Evolutionary conservation across 768 basidiomycete species (phyloP).

Genomic region (Auricularia cornea): DNA sequence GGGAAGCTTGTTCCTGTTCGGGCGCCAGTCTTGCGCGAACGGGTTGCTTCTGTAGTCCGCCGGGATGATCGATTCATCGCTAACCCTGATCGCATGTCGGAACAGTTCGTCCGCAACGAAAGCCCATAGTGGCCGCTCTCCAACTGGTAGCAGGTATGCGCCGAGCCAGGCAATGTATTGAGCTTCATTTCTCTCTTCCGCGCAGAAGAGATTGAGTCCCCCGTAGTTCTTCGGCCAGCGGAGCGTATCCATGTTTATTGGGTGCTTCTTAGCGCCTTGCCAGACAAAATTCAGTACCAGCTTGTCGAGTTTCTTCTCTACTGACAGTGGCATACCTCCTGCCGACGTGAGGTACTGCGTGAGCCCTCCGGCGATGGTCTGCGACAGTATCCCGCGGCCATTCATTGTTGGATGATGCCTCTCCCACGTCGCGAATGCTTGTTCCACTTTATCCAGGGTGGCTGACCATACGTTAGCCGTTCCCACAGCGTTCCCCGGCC

Average conservation of each 20-base stretch:
- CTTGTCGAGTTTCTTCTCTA: slow-evolving; percentile 15
- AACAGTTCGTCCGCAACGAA: slow-evolving; percentile 15
- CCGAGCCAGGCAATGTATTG: slow-evolving; percentile 6
- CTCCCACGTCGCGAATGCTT: slow-evolving; percentile 17
- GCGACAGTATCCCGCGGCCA: slow-evolving; percentile 17
- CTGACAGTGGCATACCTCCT: slow-evolving; percentile 27
- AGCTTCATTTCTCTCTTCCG: not conserved
- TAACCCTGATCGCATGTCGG: not conserved
- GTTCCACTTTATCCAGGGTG: slow-evolving; percentile 20
- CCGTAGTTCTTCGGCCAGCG: slow-evolving; percentile 2
- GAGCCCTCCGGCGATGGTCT: slow-evolving; percentile 21
- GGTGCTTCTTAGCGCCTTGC: slow-evolving; percentile 4
- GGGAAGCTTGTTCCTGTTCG: not conserved
- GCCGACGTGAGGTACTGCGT: slow-evolving; percentile 29
- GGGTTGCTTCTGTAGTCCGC: not conserved
- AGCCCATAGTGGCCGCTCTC: slow-evolving; percentile 20
- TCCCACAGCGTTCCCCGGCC: slow-evolving; percentile 21
- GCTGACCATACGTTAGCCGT: slow-evolving; percentile 18
- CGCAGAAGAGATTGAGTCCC: not conserved
- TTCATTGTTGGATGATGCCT: slow-evolving; percentile 22
- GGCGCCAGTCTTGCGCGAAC: not conserved
- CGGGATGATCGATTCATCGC: not conserved
- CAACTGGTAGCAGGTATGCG: slow-evolving; percentile 13
- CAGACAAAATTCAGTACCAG: slow-evolving; percentile 22
- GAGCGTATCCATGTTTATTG: slow-evolving; percentile 3